Evolutionary conservation across 148 eudicot genomes (phyloP).

Genomic region (Salicornia ramosissima): DNA sequence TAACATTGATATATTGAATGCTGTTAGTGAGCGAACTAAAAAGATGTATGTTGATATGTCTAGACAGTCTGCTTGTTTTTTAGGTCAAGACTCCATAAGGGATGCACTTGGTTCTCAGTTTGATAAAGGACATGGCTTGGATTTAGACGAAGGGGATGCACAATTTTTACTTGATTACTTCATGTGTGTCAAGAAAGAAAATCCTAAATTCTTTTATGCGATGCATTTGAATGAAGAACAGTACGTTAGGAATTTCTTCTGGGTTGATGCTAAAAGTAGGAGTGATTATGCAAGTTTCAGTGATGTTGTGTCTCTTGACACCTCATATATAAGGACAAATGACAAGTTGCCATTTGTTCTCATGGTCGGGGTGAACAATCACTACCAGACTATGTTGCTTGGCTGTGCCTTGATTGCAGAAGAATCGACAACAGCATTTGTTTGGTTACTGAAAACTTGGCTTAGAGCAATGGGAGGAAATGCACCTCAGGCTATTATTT

Average conservation of each 20-base stretch:
- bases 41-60: constrained; percentile 48
- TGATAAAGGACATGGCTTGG: constrained; percentile 38
- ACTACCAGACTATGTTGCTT: constrained; percentile 42
- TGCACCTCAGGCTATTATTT: constrained; percentile 34
- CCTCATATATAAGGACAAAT: constrained; percentile 35
- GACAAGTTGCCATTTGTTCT: constrained; percentile 45
- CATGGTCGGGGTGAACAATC: constrained; percentile 51
- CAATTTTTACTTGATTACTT: constrained; percentile 45
- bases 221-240: constrained; percentile 44
- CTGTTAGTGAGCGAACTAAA: constrained; percentile 44
- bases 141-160: constrained; percentile 50
- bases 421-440: constrained; percentile 34
- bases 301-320: constrained; percentile 47
- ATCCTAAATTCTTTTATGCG: constrained; percentile 44
- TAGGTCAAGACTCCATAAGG: constrained; percentile 26
- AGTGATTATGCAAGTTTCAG: constrained; percentile 42
- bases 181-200: constrained; percentile 42
- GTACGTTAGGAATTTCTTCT: constrained; percentile 42
- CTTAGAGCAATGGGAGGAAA: constrained; percentile 49
- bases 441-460: constrained; percentile 56
- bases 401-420: constrained; percentile 57
- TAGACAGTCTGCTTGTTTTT: constrained; percentile 34
- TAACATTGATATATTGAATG: constrained; percentile 40
- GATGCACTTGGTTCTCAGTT: constrained; percentile 25
- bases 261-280: constrained; percentile 59